Base-by-base conservation (phyloP, 768 basidiomycete species). In the Nidularia pulvinata region DNA sequence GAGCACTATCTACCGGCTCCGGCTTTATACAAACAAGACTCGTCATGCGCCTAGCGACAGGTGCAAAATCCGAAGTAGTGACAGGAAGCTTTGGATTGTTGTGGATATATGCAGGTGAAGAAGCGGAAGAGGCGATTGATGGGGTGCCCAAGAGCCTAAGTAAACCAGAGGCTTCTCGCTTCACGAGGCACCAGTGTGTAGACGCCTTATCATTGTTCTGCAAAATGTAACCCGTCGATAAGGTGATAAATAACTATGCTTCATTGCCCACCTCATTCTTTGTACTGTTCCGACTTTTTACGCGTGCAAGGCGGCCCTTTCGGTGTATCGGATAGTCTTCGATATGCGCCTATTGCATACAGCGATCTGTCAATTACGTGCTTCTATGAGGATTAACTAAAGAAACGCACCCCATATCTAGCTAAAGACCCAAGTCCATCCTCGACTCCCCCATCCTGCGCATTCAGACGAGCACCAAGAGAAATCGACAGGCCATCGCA, bases 381-480 rank as follows among this genome's bases (percentile, higher is more conserved):
- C 36, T 42, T n/a, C 35, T 32, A 48, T 11, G 33, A 47, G 35
- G 43, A 11, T 39, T 51, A 39, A 6, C 52, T 19, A 47, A 54
- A 19, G 34, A 57, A 19, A 65, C 73, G 50, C 61, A 81, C 82
- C 50, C 74, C 66, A 62, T 78, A 84, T 1, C 72, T 63, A 14
- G 68, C 65, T 37, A 84, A 59, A 7, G 75, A 76, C 19, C 81
- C 81, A 50, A 82, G 57, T 19, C 83, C 80, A 22, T 69, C 68
- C 14, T 49, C 50, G 55, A 61, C 63, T 10, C 81, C 79, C 14
- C 79, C 76, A 61, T 79, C 78, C 4, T 57, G 52, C 1, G 55
- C 55, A 33, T 60, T 65, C 14, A 59, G 46, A 49, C 71, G 69
- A 35, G 57, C 55, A 5, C 54, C 57, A 35, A 83, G 67, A 3